Base-by-base conservation (phyloP, 345 rosid genomes). In the Eucalyptus tenuipes region DNA sequence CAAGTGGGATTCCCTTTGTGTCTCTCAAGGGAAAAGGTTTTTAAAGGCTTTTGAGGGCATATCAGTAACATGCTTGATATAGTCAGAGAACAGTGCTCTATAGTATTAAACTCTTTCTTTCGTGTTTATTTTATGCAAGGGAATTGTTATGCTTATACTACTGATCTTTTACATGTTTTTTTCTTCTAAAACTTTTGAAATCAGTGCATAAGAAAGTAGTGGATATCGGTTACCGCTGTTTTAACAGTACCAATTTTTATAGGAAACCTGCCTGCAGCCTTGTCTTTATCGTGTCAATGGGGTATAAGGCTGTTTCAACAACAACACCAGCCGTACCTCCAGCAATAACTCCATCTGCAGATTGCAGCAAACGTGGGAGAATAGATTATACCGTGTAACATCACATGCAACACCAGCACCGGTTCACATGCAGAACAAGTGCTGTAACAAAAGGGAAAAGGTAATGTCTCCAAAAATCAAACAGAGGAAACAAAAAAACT, bases 261-360 rank as follows among this genome's bases (percentile, higher is more conserved):
- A 25, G n/a, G 80, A 89, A 93, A 95, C 96, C 90, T 92, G 93
- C 99, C 98, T 97, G 99, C 89, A 97, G 94, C 90, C 99, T 91
- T 29, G 99, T 97, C 94, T 96, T 97, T 90, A 97, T 95, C 2
- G 99, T 97, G 90, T 96, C 99, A 88, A 97, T 94, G 31, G 99
- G 99, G 90, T 97, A 97, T 68, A 97, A 93, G 87, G 98, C 97
- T 40, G 98, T 95, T 90, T 97, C 99, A 89, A 97, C 99, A 64
- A 96, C 99, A 91, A 95, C 98, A 87, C 99, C 99, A 91, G 99
- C 98, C 44, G 97, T 92, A 88, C 99, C 99, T 91, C 99, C 99
- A 47, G 99, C 99, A 89, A 97, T 90, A 89, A 93, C 92, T 24
- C 99, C 99, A 94, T 97, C 99, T 97, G 96, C 91, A 93, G 90